Conservation (phyloP, 148 eudicot genomes). For the Oxyria digyna region DNA sequence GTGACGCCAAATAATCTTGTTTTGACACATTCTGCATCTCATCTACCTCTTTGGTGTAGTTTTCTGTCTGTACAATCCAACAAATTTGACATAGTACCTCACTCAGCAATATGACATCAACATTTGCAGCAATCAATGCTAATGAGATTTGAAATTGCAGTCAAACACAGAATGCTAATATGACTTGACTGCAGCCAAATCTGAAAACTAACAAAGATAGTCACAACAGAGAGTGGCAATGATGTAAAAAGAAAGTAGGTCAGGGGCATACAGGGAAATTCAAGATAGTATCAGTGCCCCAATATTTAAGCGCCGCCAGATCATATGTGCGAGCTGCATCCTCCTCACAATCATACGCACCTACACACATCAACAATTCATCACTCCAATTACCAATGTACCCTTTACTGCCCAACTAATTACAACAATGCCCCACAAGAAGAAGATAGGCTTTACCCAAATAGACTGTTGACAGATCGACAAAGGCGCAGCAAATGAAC, state of each 20-base stretch:
- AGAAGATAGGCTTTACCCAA: constrained; percentile 52
- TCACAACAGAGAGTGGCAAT: neutral
- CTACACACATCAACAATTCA: constrained; percentile 25
- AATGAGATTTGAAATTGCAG: neutral
- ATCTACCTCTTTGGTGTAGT: constrained; percentile 52
- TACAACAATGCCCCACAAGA: neutral
- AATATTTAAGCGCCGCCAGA: constrained; percentile 91
- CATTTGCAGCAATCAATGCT: neutral
- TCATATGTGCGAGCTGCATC: constrained; percentile 90
- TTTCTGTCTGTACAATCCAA: constrained; percentile 36
- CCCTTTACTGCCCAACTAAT: neutral
- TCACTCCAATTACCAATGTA: neutral
- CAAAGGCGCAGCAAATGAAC: constrained; percentile 38
- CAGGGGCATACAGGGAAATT: constrained; percentile 59
- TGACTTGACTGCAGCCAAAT: neutral
- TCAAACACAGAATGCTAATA: neutral
- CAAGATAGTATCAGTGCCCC: constrained; percentile 66
- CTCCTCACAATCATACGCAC: constrained; percentile 87
- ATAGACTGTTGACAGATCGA: constrained; percentile 52
- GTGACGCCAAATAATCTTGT: constrained; percentile 76
- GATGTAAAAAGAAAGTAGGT: neutral
- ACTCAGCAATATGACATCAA: too few relatives aligned
- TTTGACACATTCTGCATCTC: constrained; percentile 65
- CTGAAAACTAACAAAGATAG: neutral
- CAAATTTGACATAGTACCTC: neutral